Base-by-base conservation (phyloP, 1,284 basidiomycete species). In the Cryptococcus amylolentus region DNA sequence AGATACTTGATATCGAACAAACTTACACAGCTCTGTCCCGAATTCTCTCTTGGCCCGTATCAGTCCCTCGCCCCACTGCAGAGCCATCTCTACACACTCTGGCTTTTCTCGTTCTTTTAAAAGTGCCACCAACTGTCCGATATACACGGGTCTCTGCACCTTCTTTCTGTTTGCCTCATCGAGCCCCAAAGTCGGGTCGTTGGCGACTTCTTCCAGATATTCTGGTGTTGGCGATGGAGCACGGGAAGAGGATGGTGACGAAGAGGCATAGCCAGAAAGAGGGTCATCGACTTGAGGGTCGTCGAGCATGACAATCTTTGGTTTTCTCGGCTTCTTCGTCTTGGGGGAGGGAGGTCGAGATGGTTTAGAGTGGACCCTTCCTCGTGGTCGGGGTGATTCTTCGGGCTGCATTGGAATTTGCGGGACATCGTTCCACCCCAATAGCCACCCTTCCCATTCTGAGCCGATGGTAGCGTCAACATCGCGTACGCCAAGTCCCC, bases 171-270 rank as follows among this genome's bases (percentile, higher is more conserved):
- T 71, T 0, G 67, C 60, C 0, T 67, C 69, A 45, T 77, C 76
- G 3, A 76, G 51, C 0, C 72, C 73, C 23, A 93, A 78, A 0
- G 88, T 86, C 0, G 91, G 91, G 64, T 95, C 91, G 51, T 83
- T 85, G 65, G 89, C 87, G n/a, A 91, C 85, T 66, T 90, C 89
- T 9, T 83, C 86, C 3, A 94, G 81, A 60, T 89, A 88, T 2
- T 85, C 85, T 0, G 84, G 85, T 0, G 87, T 88, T 0, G 91
- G 91, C 1, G 91, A 92, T 2, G 84, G 76, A 0, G 88, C 85
- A 8, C 88, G 86, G 4, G 89, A 89, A 12, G 89, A 89, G 13
- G 87, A 86, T 0, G 81, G 65, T 1, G 68, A 71, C 1, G 81
- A 79, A 3, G 73, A 86, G 2, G 81, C 81, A 70, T 94, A 94